Evolutionary conservation across 2,329 filamentous ascomycete species (phyloP), one percentile per base, ranked within the genome.

Genomic region (Diplodia corticola): DNA sequence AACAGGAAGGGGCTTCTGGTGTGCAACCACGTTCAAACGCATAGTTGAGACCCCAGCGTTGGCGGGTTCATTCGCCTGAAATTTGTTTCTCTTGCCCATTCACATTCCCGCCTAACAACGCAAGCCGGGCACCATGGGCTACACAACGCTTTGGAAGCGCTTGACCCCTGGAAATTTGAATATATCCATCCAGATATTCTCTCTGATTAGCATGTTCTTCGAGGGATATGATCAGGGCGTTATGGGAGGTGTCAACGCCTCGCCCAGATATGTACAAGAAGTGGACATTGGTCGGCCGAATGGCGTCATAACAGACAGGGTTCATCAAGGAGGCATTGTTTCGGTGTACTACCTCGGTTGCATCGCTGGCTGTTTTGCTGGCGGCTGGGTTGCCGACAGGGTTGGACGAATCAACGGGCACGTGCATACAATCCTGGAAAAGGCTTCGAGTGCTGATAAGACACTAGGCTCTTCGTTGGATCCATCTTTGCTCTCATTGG

Each of bases 221-320:
- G 63, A 64, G 24, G 63, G 83, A 46, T 85, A 85, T 70, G 83
- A 86, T 68, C 83, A 85, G 70, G 84, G 82, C 35, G 80, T 84
- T 78, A 84, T 84, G 82, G 85, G 85, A 20, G 88, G 88, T 65
- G 88, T 91, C 13, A 90, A 91, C 76, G 88, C 85, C 54, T 82
- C 87, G 46, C 83, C 83, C 59, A 78, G 89, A 73, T 91, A 91
- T 72, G 85, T 88, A 60, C 80, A 85, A 44, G 77, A 85, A 10
- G 90, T 91, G 87, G 82, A 82, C 7, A 87, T 90, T 68, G 89
- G 88, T 5, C 82, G 89, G 69, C 82, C 84, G 20, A 74, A 80
- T 24, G 78, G 79, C 24, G 71, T 75, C 1, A 66, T 89, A 12
- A 86, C 84, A 1, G 76, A 88, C 71, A 85, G 84, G 28, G 71